phyloP scores from a whole-genome alignment of 2,329 filamentous ascomycete genomes.

The Cryphonectria naterciae region DNA sequence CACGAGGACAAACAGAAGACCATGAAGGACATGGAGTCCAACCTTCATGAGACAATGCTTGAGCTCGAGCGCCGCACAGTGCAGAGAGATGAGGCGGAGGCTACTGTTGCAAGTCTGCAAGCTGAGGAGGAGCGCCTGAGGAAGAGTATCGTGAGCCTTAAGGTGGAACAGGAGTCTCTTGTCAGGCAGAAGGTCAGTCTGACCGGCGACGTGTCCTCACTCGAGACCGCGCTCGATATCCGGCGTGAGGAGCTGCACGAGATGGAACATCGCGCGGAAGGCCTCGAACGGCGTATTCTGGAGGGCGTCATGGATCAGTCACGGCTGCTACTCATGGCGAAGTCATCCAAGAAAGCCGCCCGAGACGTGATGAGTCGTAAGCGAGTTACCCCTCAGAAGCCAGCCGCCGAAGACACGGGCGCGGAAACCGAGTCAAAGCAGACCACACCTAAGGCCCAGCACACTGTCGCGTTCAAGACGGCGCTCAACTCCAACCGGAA shows the following conservation, averaged over 20 bases:
- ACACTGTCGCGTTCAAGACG: conserved; percentile 51
- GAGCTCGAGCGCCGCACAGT: conserved; percentile 77
- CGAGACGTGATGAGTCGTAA: conserved; percentile 63
- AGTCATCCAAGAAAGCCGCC: conserved; percentile 52
- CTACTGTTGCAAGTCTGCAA: conserved; percentile 52
- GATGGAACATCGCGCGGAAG: conserved; percentile 89
- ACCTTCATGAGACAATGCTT: conserved; percentile 77
- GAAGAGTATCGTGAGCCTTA: conserved; percentile 60
- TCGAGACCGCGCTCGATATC: conserved; percentile 87
- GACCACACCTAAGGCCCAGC: conserved; percentile 16
- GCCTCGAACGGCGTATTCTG: conserved; percentile 86
- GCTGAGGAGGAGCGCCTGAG: conserved; percentile 58
- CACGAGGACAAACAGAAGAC: conserved; percentile 79
- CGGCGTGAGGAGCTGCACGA: conserved; percentile 87
- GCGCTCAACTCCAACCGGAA: conserved; percentile 58
- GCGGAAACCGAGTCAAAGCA: conserved; percentile 37
- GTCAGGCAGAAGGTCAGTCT: conserved; percentile 78
- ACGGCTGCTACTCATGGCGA: conserved; percentile 80
- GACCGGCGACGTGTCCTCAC: conserved; percentile 82
- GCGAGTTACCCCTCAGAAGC: conserved; percentile 51
- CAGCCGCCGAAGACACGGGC: conserved; percentile 31
- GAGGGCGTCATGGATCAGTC: conserved; percentile 97
- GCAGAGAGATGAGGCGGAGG: conserved; percentile 66
- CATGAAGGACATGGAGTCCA: conserved; percentile 79
- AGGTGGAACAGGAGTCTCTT: conserved; percentile 74